Evolutionary conservation across 163 green algal species (phyloP).

Genomic region (Picocystis sp.): DNA sequence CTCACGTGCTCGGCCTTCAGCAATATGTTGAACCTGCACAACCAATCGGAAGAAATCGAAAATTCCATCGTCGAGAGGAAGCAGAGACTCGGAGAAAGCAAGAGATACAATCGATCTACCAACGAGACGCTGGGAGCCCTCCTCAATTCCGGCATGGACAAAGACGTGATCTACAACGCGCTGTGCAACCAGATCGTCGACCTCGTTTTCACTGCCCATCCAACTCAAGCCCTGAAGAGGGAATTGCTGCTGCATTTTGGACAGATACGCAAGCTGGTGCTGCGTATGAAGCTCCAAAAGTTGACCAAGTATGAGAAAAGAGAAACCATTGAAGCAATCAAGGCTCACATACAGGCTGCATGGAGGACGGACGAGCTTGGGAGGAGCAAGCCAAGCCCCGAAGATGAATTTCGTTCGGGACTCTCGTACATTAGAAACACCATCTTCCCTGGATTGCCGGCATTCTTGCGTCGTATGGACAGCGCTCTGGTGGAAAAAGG

Average conservation of each 20-base stretch:
- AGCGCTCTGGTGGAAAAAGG: slow-evolving; percentile 74
- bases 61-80: slow-evolving; percentile 11
- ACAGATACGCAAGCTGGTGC: too few relatives aligned
- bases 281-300: too few relatives aligned
- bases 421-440: slow-evolving; percentile 75
- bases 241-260: too few relatives aligned
- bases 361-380: too few relatives aligned
- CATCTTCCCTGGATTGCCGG: slow-evolving; percentile 72
- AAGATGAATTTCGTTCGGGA: slow-evolving; percentile 75
- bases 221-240: background rate
- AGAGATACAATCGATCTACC: slow-evolving; percentile 53
- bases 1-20: slow-evolving; percentile 62
- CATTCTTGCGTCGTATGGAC: slow-evolving; percentile 84
- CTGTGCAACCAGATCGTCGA: slow-evolving; percentile 32
- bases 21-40: slow-evolving; percentile 96
- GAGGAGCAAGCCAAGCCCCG: too few relatives aligned
- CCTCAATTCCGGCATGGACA: slow-evolving; percentile 30
- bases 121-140: slow-evolving; percentile 63
- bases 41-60: slow-evolving; percentile 71
- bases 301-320: slow-evolving; percentile 8
- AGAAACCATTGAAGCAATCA: slow-evolving; percentile 19
- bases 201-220: slow-evolving; percentile 5
- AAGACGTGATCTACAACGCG: slow-evolving; percentile 47
- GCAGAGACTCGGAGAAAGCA: slow-evolving; percentile 46
- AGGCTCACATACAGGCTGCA: slow-evolving; percentile 43